phyloP scores from a whole-genome alignment of 2,329 filamentous ascomycete species.

The Drechmeria coniospora region DNA sequence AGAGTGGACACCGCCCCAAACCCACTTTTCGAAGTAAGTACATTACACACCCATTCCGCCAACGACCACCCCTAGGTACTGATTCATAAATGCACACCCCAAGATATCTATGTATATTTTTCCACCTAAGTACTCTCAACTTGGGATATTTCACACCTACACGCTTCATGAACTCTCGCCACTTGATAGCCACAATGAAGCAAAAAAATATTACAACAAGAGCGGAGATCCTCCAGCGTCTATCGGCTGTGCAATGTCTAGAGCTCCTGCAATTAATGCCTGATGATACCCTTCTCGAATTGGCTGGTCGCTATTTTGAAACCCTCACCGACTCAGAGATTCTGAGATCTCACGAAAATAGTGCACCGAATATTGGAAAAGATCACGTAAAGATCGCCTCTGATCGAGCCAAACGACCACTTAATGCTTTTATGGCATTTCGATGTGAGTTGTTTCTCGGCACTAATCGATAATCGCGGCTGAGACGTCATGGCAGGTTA shows the following conservation, averaged over 20 bases:
- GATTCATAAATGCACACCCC: slow-evolving; percentile 3
- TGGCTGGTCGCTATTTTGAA: slow-evolving; percentile 7
- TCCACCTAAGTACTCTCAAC: no score
- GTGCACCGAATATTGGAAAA: no score
- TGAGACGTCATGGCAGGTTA: slow-evolving; percentile 20
- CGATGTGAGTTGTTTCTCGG: slow-evolving; percentile 15
- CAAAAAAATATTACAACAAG: slow-evolving; percentile 5
- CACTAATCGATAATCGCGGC: no score
- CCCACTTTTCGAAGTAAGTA: no score
- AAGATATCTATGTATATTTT: no score
- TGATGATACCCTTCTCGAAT: slow-evolving; percentile 9
- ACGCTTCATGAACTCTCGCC: no score
- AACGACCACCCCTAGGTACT: no score
- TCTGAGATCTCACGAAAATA: no score
- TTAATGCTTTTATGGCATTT: slow-evolving; percentile 19
- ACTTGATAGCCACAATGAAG: not conserved
- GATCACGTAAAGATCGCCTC: not conserved
- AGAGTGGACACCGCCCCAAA: no score
- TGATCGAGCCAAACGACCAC: slow-evolving; percentile 11
- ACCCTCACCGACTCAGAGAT: not conserved
- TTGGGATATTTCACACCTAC: not conserved
- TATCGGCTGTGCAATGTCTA: slow-evolving; percentile 5
- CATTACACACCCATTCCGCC: no score
- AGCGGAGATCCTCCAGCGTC: slow-evolving; percentile 6
- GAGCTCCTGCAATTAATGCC: slow-evolving; percentile 8